Evolutionary conservation across 1,139 yeast species (phyloP).

Genomic region (Debaryomyces fabryi): DNA sequence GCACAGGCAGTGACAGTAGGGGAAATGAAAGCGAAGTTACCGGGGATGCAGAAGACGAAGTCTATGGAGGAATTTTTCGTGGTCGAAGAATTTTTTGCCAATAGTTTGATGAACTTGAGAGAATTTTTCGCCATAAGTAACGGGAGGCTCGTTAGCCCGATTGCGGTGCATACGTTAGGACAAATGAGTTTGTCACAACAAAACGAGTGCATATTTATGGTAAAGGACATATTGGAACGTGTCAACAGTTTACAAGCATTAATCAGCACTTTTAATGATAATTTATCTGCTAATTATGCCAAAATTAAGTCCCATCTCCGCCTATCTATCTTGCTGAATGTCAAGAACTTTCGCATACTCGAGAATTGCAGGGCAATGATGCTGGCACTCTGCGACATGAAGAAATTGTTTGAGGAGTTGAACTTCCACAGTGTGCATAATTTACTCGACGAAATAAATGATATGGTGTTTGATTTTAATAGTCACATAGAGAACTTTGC

Average conservation of each 20-base stretch:
- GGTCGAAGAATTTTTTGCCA: slow-evolving; percentile 13
- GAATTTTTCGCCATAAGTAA: slow-evolving; percentile 10
- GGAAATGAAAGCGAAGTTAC: slow-evolving; percentile 11
- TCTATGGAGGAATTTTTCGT: slow-evolving; percentile 12
- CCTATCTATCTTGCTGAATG: slow-evolving; percentile 12
- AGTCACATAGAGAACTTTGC: slow-evolving; percentile 6
- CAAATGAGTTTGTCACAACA: slow-evolving; percentile 5
- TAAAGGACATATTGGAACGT: slow-evolving; percentile 3
- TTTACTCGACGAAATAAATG: slow-evolving; percentile 13
- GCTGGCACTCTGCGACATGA: slow-evolving; percentile 10
- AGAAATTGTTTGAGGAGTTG: slow-evolving; percentile 8
- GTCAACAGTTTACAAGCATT: slow-evolving; percentile 7
- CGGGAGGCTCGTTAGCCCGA: slow-evolving; percentile 8
- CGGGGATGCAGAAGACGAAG: slow-evolving; percentile 8
- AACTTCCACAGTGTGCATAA: slow-evolving; percentile 11
- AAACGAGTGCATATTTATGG: slow-evolving; percentile 7
- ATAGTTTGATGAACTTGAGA: slow-evolving; percentile 9
- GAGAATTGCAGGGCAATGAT: slow-evolving; percentile 15
- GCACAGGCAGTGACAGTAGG: slow-evolving; percentile 7
- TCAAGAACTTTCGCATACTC: slow-evolving; percentile 6
- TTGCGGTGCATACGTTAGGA: slow-evolving; percentile 5
- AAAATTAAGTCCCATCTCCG: slow-evolving; percentile 8
- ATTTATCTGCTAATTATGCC: slow-evolving; percentile 7
- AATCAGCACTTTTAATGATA: slow-evolving; percentile 10
- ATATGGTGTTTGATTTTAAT: slow-evolving; percentile 13